phyloP scores from a whole-genome alignment of 2,329 filamentous ascomycete species.

The Chaetothyriales sp. region DNA sequence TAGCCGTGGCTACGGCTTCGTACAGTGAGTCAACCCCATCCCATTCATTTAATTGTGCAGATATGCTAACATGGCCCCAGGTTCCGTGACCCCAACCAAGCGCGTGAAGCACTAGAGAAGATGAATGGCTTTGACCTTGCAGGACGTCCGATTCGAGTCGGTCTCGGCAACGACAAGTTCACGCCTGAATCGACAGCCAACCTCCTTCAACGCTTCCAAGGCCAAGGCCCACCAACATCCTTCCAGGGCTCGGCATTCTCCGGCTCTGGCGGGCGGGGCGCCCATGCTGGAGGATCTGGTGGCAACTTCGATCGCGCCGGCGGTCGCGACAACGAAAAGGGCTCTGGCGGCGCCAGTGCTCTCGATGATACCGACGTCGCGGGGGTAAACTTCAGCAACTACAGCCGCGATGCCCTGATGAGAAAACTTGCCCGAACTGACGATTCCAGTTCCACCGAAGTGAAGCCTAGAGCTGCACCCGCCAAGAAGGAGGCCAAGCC shows the following conservation, averaged over 20 bases:
- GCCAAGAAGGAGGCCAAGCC: slow-evolving; percentile 67
- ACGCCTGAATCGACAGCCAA: slow-evolving; percentile 91
- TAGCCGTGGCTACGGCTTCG: slow-evolving; percentile 92
- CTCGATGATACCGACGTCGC: slow-evolving; percentile 95
- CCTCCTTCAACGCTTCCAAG: slow-evolving; percentile 80
- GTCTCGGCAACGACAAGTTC: slow-evolving; percentile 99
- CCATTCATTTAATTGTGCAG: background rate
- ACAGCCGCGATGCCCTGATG: slow-evolving; percentile 97
- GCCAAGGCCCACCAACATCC: slow-evolving; percentile 44
- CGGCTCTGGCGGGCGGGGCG: slow-evolving; percentile 72
- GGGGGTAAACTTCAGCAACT: slow-evolving; percentile 98
- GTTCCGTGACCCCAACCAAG: slow-evolving; percentile 77
- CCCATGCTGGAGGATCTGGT: slow-evolving; percentile 55
- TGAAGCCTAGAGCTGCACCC: slow-evolving; percentile 45
- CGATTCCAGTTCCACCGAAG: slow-evolving; percentile 49
- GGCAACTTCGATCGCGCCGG: slow-evolving; percentile 79
- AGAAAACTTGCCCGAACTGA: slow-evolving; percentile 93
- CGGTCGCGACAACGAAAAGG: slow-evolving; percentile 76
- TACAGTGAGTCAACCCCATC: slow-evolving; percentile 63
- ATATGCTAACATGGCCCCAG: slow-evolving; percentile 34
- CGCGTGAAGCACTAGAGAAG: slow-evolving; percentile 88
- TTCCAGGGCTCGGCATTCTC: slow-evolving; percentile 87
- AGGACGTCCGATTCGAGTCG: slow-evolving; percentile 91
- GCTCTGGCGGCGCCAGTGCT: slow-evolving; percentile 74
- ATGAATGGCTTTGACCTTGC: slow-evolving; percentile 99